Evolutionary conservation across 2,329 filamentous ascomycete genomes (phyloP).

Genomic region (Lasiodiplodia gonubiensis): DNA sequence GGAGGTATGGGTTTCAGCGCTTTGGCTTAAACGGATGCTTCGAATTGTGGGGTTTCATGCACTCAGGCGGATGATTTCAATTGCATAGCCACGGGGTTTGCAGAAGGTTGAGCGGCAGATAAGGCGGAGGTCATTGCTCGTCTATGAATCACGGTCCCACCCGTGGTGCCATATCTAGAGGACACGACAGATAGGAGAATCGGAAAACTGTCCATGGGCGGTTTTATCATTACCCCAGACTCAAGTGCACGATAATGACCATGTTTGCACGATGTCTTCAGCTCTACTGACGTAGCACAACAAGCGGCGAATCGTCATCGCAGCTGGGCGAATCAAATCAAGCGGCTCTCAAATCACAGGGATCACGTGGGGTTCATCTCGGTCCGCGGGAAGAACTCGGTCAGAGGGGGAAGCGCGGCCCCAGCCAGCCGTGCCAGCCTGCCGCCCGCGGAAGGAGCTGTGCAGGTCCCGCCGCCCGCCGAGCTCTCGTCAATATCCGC

Average conservation of each 20-base stretch:
- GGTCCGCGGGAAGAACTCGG: background rate
- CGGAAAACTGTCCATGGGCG: background rate
- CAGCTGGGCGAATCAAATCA: background rate
- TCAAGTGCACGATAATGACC: background rate
- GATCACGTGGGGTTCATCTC: background rate
- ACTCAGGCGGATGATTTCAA: background rate
- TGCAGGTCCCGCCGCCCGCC: background rate
- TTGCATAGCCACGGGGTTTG: slow-evolving; percentile 21
- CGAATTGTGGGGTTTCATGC: background rate
- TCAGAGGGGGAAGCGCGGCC: background rate
- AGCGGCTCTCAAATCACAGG: background rate
- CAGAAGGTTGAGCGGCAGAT: background rate
- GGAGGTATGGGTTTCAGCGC: background rate
- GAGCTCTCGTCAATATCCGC: slow-evolving; percentile 7
- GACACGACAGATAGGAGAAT: background rate
- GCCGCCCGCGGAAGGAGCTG: background rate
- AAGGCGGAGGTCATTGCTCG: background rate
- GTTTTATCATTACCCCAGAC: background rate
- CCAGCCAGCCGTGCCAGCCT: background rate
- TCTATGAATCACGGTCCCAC: background rate
- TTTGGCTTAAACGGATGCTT: slow-evolving; percentile 5
- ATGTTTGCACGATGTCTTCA: background rate
- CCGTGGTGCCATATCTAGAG: background rate
- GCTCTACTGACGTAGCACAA: background rate
- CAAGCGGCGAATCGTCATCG: background rate